phyloP scores from a whole-genome alignment of 2,329 filamentous ascomycete species.

The Talaromyces islandicus region DNA sequence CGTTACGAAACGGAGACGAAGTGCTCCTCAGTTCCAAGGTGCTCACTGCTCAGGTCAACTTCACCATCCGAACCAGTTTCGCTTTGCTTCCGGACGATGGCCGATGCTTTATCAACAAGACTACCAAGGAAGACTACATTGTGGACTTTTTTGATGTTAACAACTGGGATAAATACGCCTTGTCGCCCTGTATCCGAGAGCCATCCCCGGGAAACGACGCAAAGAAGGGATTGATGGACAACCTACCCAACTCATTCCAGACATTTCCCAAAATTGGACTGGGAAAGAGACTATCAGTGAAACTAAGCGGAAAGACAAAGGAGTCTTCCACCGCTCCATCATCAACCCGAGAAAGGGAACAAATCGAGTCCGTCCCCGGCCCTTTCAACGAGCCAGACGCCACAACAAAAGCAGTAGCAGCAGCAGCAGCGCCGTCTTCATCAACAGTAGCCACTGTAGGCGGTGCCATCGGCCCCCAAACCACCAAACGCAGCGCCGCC shows the following conservation, averaged over 20 bases:
- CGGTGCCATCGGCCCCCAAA: constrained; percentile 4
- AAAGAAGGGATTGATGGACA: constrained; percentile 25
- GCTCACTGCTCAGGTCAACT: constrained; percentile 87
- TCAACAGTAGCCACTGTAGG: neutral
- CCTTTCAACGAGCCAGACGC: constrained; percentile 1
- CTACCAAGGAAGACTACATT: constrained; percentile 71
- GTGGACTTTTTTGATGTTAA: constrained; percentile 78
- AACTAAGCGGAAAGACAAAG: constrained; percentile 17
- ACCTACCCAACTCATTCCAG: constrained; percentile 30
- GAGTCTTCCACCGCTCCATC: constrained; percentile 6
- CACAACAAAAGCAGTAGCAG: neutral
- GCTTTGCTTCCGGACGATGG: constrained; percentile 80
- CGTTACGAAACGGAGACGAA: constrained; percentile 84
- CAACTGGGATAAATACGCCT: constrained; percentile 70
- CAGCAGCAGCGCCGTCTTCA: neutral
- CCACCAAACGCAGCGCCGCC: constrained; percentile 18
- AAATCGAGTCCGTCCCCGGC: constrained; percentile 7
- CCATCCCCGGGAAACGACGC: constrained; percentile 51
- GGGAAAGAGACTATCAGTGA: constrained; percentile 27
- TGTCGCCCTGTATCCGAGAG: constrained; percentile 71
- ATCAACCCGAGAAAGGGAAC: constrained; percentile 10
- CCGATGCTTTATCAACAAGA: constrained; percentile 77
- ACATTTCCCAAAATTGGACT: constrained; percentile 16
- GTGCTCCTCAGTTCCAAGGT: constrained; percentile 85
- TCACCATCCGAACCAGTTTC: constrained; percentile 81